Percentiles rank a stretch among this genome's conserved stretches.
Evolutionary conservation across 768 basidiomycete species (phyloP).

Genomic region (Rhizopogon vesiculosus): DNA sequence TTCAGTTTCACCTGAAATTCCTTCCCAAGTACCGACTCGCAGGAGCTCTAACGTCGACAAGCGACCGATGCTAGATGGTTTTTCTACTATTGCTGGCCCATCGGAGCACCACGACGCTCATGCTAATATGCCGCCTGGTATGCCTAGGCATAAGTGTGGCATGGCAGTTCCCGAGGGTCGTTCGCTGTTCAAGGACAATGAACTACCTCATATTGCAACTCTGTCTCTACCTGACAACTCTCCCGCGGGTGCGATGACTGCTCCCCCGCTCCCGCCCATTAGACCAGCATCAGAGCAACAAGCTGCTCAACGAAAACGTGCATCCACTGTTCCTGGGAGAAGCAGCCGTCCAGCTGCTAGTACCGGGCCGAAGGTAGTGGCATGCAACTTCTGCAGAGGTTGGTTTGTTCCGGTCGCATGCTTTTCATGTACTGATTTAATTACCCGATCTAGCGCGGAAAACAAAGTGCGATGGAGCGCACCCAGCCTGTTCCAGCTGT

Average conservation of each 20-base stretch:
- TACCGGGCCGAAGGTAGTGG: slow-evolving; percentile 82
- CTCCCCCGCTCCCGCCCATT: slow-evolving; percentile 58
- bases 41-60: slow-evolving; percentile 32
- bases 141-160: slow-evolving; percentile 24
- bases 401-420: slow-evolving; percentile 19
- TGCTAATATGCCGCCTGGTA: slow-evolving; percentile 30
- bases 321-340: slow-evolving; percentile 64
- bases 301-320: slow-evolving; percentile 63
- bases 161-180: slow-evolving; percentile 30
- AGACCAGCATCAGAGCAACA: slow-evolving; percentile 65
- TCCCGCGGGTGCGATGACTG: slow-evolving; percentile 54
- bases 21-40: slow-evolving; percentile 30
- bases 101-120: slow-evolving; percentile 44
- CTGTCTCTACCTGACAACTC: slow-evolving; percentile 56
- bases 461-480: slow-evolving; percentile 86
- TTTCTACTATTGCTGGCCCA: slow-evolving; percentile 23
- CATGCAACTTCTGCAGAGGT: slow-evolving; percentile 89
- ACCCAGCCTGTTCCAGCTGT: slow-evolving; percentile 81
- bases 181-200: slow-evolving; percentile 52
- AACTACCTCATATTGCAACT: slow-evolving; percentile 69
- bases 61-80: slow-evolving; percentile 27
- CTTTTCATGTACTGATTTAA: background rate
- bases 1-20: slow-evolving; percentile 50
- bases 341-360: slow-evolving; percentile 52
- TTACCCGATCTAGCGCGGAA: slow-evolving; percentile 58